phyloP scores from a whole-genome alignment of 2,329 filamentous ascomycete species.

The Epichloe sylvatica region DNA sequence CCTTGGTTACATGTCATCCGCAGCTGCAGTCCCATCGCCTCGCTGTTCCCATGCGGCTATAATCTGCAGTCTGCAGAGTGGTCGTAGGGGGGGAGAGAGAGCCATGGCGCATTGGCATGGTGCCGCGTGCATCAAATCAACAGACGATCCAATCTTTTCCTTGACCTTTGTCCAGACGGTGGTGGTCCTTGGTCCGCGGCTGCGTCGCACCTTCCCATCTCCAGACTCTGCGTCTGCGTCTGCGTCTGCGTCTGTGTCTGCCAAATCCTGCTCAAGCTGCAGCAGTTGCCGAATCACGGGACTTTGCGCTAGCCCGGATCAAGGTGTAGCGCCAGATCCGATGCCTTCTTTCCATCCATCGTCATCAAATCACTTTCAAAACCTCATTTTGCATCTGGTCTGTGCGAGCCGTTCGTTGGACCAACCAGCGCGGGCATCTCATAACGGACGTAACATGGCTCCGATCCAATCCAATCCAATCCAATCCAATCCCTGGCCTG shows the following conservation, averaged over 20 bases:
- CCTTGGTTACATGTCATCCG: background rate
- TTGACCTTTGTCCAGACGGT: background rate
- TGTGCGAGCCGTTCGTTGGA: background rate
- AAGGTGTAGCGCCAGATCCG: background rate
- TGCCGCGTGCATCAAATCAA: too few relatives aligned
- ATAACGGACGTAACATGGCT: too few relatives aligned
- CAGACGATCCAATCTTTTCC: background rate
- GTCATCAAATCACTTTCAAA: background rate
- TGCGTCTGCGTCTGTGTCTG: too few relatives aligned
- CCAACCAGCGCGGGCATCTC: background rate
- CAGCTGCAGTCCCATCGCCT: background rate
- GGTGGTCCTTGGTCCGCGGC: background rate
- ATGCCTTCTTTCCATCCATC: background rate
- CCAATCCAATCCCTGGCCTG: background rate
- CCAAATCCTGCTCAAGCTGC: background rate
- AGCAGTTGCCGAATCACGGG: slow-evolving; percentile 1
- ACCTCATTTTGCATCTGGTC: background rate
- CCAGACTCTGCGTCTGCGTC: background rate
- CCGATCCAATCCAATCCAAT: background rate
- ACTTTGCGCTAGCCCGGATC: background rate
- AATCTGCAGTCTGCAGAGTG: too few relatives aligned
- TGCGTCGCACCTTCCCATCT: slow-evolving; percentile 1
- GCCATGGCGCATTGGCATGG: too few relatives aligned
- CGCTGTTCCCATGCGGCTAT: background rate
- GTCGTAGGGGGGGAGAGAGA: too few relatives aligned